Conservation (phyloP, 352 stramenopile species). For the Thalassiosira exigua region DNA sequence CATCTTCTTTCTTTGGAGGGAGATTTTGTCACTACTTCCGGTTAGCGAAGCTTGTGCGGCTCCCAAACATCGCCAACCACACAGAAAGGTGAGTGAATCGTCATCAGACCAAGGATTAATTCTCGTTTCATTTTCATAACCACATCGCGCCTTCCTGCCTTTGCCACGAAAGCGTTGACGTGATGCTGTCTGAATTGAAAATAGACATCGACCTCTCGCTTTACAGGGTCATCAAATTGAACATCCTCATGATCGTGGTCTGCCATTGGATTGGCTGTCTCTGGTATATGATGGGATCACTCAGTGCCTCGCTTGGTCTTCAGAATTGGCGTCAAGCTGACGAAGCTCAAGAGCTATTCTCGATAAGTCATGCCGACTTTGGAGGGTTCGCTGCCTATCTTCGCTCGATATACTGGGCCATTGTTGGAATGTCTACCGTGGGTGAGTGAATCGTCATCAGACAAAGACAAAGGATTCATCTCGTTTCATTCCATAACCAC, state of each 20-base stretch:
- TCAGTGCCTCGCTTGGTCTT: constrained; percentile 29
- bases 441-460: constrained; percentile 4
- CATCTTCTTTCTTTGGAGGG: constrained; percentile 33
- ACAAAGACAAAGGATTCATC: not conserved
- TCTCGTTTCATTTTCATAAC: no score
- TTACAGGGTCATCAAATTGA: constrained; percentile 62
- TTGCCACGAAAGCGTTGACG: constrained; percentile 49
- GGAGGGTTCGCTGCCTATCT: constrained; percentile 61
- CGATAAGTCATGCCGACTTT: constrained; percentile 59
- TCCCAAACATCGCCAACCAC: constrained; percentile 56
- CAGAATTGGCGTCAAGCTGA: constrained; percentile 58
- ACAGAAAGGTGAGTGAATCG: no score
- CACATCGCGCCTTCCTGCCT: no score
- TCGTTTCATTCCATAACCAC: no score
- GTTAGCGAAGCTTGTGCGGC: constrained; percentile 51
- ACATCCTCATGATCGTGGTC: constrained; percentile 62
- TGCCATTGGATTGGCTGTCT: constrained; percentile 68
- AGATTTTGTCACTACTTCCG: constrained; percentile 43
- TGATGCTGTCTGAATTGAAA: constrained; percentile 43
- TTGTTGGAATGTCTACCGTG: constrained; percentile 71
- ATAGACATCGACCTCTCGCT: constrained; percentile 54
- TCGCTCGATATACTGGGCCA: constrained; percentile 67
- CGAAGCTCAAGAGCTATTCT: constrained; percentile 47
- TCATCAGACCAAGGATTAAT: no score
- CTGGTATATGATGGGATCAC: constrained; percentile 61